These are phyloP conservation scores for Limnanthes douglasii DNA, from an alignment of 345 rosid species.

Conservation along the genomic window DNA sequence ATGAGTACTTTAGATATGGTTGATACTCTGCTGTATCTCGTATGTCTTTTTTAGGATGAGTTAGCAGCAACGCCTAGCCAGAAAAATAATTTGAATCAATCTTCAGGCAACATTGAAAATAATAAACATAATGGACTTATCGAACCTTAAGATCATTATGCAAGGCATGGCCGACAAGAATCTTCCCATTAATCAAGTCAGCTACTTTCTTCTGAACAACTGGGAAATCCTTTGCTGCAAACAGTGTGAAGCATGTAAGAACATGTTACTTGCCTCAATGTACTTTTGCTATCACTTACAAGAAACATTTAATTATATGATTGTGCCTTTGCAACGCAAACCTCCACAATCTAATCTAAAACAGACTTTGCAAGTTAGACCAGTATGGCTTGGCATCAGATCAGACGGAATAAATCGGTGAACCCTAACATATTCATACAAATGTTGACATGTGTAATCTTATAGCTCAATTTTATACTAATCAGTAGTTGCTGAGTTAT, in stretches of 20 bases:
- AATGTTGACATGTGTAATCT: no score
- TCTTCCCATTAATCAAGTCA: conserved; percentile 59
- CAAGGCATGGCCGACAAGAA: conserved; percentile 90
- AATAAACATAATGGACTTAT: background rate
- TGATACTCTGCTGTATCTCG: conserved; percentile 74
- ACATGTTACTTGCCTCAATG: no score
- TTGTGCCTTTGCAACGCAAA: background rate
- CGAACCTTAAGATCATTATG: conserved; percentile 89
- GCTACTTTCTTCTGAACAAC: conserved; percentile 78
- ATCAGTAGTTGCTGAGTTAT: no score
- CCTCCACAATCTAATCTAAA: no score
- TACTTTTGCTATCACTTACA: no score
- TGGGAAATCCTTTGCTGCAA: conserved; percentile 67
- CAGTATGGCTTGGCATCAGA: no score
- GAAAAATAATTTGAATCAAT: conserved; percentile 4
- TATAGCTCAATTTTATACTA: no score
- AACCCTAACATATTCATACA: no score
- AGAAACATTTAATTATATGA: background rate
- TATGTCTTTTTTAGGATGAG: conserved; percentile 69
- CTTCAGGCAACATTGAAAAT: background rate
- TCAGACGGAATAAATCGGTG: no score
- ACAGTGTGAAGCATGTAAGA: conserved; percentile 2
- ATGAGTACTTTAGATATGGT: conserved; percentile 59
- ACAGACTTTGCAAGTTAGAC: no score
- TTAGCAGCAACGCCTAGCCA: conserved; percentile 53